Conservation (phyloP, 2,329 filamentous ascomycete species). For the Colletotrichum gloeosporioides region DNA sequence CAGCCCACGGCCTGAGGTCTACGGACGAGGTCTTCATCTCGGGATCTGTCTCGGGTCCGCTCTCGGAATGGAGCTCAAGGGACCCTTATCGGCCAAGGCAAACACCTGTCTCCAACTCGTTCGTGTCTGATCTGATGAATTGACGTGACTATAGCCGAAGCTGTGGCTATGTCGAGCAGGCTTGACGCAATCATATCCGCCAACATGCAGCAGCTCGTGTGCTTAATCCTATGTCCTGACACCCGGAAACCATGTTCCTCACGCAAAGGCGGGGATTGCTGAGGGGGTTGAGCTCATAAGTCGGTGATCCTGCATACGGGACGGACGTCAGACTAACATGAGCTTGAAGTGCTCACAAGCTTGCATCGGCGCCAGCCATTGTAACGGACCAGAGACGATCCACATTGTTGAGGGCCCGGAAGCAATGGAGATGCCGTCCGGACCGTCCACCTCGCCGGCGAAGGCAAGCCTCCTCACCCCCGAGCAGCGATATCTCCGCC, state of each 20-base stretch:
- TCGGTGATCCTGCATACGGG: neutral
- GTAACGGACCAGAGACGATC: neutral
- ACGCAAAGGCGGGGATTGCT: neutral
- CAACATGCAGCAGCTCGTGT: neutral
- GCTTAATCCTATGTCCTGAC: neutral
- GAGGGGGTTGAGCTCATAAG: neutral
- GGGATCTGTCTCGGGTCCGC: neutral
- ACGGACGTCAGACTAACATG: neutral
- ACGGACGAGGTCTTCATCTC: neutral
- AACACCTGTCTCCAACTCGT: neutral
- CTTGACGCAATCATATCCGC: constrained; percentile 1
- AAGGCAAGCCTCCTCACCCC: neutral
- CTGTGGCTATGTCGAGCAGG: neutral
- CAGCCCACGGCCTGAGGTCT: neutral
- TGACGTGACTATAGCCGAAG: neutral
- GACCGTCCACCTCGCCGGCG: neutral
- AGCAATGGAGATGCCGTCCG: neutral
- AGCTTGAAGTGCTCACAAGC: neutral
- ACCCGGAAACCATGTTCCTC: neutral
- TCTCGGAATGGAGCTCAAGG: neutral
- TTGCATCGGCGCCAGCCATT: neutral
- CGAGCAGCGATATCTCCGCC: neutral
- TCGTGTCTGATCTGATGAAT: neutral
- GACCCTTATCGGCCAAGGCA: neutral
- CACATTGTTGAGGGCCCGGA: neutral